Percentiles rank a stretch among this genome's conserved stretches.
These are phyloP conservation scores for Lactifluus piperatus DNA, from an alignment of 768 basidiomycete species.

Conservation along the genomic window DNA sequence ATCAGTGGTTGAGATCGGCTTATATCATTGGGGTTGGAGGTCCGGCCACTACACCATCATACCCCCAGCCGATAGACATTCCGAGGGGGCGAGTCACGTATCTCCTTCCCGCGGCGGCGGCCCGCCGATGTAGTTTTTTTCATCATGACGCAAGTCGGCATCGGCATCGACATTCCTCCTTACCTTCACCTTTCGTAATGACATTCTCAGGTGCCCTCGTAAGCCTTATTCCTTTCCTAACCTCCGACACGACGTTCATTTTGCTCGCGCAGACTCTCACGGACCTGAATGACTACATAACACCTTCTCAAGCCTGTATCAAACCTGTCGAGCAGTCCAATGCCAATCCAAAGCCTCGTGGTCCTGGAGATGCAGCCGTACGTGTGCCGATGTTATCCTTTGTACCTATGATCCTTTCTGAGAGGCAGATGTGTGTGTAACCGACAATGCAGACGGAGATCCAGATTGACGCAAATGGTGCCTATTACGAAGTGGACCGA, in stretches of 20 bases:
- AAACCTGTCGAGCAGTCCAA: constrained; percentile 73
- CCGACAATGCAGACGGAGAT: constrained; percentile 75
- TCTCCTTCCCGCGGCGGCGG: background rate
- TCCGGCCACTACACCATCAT: no score
- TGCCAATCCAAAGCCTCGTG: constrained; percentile 27
- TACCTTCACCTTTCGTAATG: background rate
- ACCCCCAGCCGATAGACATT: no score
- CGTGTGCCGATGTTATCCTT: constrained; percentile 18
- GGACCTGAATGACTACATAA: constrained; percentile 95
- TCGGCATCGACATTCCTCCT: background rate
- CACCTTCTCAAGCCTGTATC: constrained; percentile 94
- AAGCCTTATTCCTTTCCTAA: background rate
- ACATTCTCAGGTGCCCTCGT: constrained; percentile 16
- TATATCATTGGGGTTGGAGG: no score
- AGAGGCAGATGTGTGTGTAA: constrained; percentile 21
- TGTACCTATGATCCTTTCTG: background rate
- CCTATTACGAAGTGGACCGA: constrained; percentile 73
- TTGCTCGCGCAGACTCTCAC: constrained; percentile 58
- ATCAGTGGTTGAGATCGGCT: no score
- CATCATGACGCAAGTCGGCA: background rate
- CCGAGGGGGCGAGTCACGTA: background rate
- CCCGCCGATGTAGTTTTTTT: background rate
- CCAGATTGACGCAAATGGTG: constrained; percentile 71
- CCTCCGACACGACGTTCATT: no score
- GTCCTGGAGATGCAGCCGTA: constrained; percentile 38